Evolutionary conservation across 306 rosid genomes (phyloP).

Genomic region (Cucumis hystrix): DNA sequence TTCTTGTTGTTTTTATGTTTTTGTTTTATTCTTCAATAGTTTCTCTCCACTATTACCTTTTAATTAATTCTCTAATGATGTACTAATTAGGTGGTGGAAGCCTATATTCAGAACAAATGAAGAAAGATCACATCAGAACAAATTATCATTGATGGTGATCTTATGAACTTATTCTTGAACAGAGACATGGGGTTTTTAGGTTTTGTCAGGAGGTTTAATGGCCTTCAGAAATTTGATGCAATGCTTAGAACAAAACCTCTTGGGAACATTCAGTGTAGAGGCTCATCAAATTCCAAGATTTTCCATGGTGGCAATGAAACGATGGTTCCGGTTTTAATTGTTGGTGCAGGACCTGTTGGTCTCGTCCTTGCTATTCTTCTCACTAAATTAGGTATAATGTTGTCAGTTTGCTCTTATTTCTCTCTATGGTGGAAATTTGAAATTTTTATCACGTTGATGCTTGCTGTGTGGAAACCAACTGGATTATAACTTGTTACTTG

Average conservation of each 20-base stretch:
- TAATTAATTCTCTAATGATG: too few relatives aligned
- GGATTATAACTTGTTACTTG: too few relatives aligned
- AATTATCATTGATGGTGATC: background rate
- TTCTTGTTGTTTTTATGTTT: too few relatives aligned
- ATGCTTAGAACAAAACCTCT: constrained; percentile 17
- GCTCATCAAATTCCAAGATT: constrained; percentile 30
- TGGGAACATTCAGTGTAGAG: constrained; percentile 28
- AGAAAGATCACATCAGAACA: too few relatives aligned
- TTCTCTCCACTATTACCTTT: too few relatives aligned
- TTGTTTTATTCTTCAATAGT: too few relatives aligned
- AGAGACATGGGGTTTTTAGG: constrained; percentile 37
- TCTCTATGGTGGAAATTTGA: background rate
- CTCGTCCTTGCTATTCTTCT: constrained; percentile 75
- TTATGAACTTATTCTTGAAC: constrained; percentile 3
- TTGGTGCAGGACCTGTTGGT: constrained; percentile 92
- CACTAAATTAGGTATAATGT: constrained; percentile 53
- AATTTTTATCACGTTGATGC: background rate
- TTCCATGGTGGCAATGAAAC: constrained; percentile 24
- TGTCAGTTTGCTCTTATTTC: background rate
- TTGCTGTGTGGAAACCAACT: background rate
- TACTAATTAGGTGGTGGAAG: too few relatives aligned
- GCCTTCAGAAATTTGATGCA: constrained; percentile 15
- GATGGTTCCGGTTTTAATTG: constrained; percentile 64
- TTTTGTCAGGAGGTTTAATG: constrained; percentile 23
- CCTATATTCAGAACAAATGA: too few relatives aligned